Base-by-base conservation (phyloP, 306 rosid species). In the Luffa acutangula region DNA sequence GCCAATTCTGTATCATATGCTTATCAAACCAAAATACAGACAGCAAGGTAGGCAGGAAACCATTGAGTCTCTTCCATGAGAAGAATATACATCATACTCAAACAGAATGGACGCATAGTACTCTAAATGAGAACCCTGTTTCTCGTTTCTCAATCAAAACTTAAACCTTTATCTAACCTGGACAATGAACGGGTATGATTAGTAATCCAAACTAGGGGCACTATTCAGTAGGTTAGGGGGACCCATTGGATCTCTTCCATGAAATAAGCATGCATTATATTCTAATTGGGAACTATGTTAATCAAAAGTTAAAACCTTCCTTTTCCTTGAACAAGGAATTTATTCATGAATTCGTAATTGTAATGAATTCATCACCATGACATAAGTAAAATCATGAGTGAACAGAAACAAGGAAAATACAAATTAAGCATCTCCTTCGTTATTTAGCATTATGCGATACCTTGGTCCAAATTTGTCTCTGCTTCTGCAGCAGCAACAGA, bases 381-480 rank as follows among this genome's bases (percentile, higher is more conserved):
- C 43, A 69, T 42, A 69, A n/a, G 5, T 43, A 21, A 70, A 43
- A 45, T 43, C 76, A 20, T 70, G 76, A 70, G 33, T 3, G n/a
- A 70, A 43, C 39, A 70, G 56, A 1, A 25, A 53, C 46, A 36
- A 51, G 46, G 62, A 53, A 74, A 34, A 57, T 10, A 33, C 8
- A 53, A 11, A 75, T 18, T 43, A 75, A 52, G 48, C 79, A 75
- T 37, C 9, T 41, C 72, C 58, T 43, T 43, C 4, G 6, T 45
- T 59, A 31, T 45, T 77, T 4, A 59, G 36, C 12, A 63, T 25
- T 17, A 17, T 11, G 71, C 8, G 42, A 76, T 80, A 95, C 97
- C 96, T 71, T 80, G 76, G 37, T 85, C 89, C 70, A 42, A 87
- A 80, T 72, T 76, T 63, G 77, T 83, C 78, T 75, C 85, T 4